Evolutionary conservation across 768 basidiomycete species (phyloP).

Genomic region (Phylloporus sp.): DNA sequence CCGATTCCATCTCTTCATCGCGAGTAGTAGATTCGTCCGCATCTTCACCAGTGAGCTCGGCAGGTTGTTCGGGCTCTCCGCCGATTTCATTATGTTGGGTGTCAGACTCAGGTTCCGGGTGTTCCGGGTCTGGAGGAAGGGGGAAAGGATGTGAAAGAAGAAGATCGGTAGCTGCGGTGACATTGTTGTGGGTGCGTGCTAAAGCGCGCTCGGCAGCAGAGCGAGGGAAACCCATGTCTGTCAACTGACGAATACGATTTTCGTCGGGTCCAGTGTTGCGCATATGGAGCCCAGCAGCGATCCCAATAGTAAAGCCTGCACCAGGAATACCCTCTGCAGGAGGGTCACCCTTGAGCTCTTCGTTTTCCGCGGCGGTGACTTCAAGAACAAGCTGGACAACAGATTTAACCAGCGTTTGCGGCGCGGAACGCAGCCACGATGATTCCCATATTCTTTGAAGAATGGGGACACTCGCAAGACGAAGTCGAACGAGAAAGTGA

Average conservation of each 20-base stretch:
- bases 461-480: constrained; percentile 64
- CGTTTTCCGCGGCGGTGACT: constrained; percentile 76
- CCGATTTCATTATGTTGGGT: constrained; percentile 15
- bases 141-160: constrained; percentile 80
- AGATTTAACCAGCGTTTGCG: constrained; percentile 67
- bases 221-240: constrained; percentile 97
- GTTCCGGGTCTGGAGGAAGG: constrained; percentile 59
- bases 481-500: constrained; percentile 80
- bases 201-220: constrained; percentile 82
- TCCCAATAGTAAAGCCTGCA: constrained; percentile 27
- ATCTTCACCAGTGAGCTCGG: constrained; percentile 27
- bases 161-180: constrained; percentile 82
- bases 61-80: constrained; percentile 23
- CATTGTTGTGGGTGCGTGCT: constrained; percentile 79
- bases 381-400: constrained; percentile 76
- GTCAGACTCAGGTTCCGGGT: constrained; percentile 40
- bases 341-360: constrained; percentile 53
- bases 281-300: constrained; percentile 31
- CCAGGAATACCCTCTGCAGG: constrained; percentile 33
- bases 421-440: constrained; percentile 73
- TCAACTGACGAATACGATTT: constrained; percentile 71
- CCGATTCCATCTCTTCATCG: constrained; percentile 27
- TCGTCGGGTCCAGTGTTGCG: constrained; percentile 60
- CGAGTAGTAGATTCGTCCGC: constrained; percentile 18
- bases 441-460: constrained; percentile 74